Evolutionary conservation across 768 basidiomycete genomes (phyloP), one percentile per base, ranked within the genome.

Genomic region (Termitomyces sp.): DNA sequence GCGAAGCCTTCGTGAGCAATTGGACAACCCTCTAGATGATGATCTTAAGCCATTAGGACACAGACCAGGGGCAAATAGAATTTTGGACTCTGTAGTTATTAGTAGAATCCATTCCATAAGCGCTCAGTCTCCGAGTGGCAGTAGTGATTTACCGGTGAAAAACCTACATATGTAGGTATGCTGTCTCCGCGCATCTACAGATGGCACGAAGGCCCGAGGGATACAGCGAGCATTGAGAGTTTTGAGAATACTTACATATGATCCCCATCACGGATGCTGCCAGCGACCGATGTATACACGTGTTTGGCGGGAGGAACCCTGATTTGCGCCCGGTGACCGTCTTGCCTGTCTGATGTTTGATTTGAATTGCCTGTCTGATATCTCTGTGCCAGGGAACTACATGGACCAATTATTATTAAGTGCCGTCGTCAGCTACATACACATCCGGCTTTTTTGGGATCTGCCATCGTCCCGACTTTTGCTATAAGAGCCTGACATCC

Each of bases 211-310:
- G 13, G 22, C 7, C 15, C 15, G 5, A 5, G 2, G 1, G 7
- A 3, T 12, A 13, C 20, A 36, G 32, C 20, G 33, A 20, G 31
- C n/a, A n/a, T 31, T n/a, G 10, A 29, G 18, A 23, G 36, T 22
- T 38, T 41, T 39, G 38, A 40, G 31, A 20, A 15, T 29, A 9
- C 29, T 4, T 29, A 29, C 9, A 9, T 29, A 32, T 25, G 5
- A 48, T 48, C 22, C 15, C 13, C 39, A 59, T 59, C 54, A 55
- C 58, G 58, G 58, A 25, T 35, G 15, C 18, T 39, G 33, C 4
- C 32, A 54, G 31, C 10, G 10, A 43, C 66, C 66, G 66, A 64
- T 67, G 57, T 60, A 31, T 12, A 29, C 16, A 13, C 63, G 54
- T 65, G n/a, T 31, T 22, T 33, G n/a, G n/a, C n/a, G n/a, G n/a